Evolutionary conservation across 1,284 basidiomycete genomes (phyloP), one percentile per base, ranked within the genome.

Genomic region (Ceratobasidium sp.): DNA sequence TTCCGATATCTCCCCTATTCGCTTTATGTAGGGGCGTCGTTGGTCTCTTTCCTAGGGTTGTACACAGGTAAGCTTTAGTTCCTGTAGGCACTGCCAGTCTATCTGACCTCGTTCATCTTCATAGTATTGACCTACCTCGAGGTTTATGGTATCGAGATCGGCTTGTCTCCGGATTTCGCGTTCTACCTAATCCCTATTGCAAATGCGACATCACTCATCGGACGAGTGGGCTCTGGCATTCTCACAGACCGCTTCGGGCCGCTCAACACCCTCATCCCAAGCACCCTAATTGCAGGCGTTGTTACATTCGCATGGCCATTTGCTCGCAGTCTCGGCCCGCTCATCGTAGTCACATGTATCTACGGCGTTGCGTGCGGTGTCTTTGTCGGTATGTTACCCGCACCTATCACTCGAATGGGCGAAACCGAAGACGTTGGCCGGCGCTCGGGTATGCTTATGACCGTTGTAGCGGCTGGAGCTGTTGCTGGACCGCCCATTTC

Each of bases 241-340:
- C 66, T 88, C 1, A 84, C 86, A 1, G 89, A 89, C 79, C 81
- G 81, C 46, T 78, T 84, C 33, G 87, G 91, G 5, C 82, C 88
- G 0, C 83, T 90, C 73, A 91, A 89, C 79, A 84, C 90, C 42
- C 89, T 91, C 84, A 87, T 87, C 17, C 90, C 90, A 0, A 86
- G 88, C 42, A 89, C 88, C 0, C 80, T 86, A 10, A 44, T 87
- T 12, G 87, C 90, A 1, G 90, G 85, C 0, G 82, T 90, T 42
- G 80, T 91, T 20, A 91, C 90, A 1, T 89, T 87, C 79, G 86
- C 86, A 3, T 92, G 91, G 91, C 91, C 91, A 10, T 89, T 88
- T 80, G 87, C 88, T 0, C 82, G 81, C 44, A 85, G 83, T 20
- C 80, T 86, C 44, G 84, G 82, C 0, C 84, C 86, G 1, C 83